Conservation (phyloP, 2,329 filamentous ascomycete genomes). For the Pyricularia sp. region DNA sequence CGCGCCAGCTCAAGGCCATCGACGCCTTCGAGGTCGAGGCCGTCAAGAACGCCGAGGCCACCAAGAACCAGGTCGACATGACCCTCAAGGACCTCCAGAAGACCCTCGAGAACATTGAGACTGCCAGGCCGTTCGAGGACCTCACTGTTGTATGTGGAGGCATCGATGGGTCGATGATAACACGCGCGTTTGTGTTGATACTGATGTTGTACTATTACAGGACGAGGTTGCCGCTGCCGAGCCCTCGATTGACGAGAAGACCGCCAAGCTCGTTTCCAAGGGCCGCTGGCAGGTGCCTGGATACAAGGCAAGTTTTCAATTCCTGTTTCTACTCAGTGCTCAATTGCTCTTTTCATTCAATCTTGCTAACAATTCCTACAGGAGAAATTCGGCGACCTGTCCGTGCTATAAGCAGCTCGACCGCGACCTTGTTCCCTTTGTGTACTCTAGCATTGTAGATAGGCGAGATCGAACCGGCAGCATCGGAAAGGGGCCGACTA, state of each 20-base stretch:
- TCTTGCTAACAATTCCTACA: conserved; percentile 43
- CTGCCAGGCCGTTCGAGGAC: conserved; percentile 89
- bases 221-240: conserved; percentile 91
- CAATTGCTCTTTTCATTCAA: background rate
- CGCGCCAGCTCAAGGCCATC: conserved; percentile 93
- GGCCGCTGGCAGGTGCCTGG: conserved; percentile 96
- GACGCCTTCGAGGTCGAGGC: conserved; percentile 97
- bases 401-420: conserved; percentile 58
- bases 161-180: background rate
- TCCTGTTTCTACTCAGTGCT: background rate
- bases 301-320: conserved; percentile 71
- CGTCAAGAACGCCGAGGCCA: conserved; percentile 91
- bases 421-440: conserved; percentile 33
- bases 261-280: conserved; percentile 87
- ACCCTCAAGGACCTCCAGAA: conserved; percentile 91
- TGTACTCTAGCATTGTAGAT: conserved; percentile 67
- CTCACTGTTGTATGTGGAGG: conserved; percentile 79
- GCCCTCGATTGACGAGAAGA: conserved; percentile 97
- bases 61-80: conserved; percentile 90
- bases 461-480: conserved; percentile 27
- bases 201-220: conserved; percentile 33
- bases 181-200: conserved; percentile 2
- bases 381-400: conserved; percentile 99
- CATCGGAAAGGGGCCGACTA: background rate
- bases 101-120: conserved; percentile 96